Conservation (phyloP, 305 asterid species). For the Coffea humblotiana region DNA sequence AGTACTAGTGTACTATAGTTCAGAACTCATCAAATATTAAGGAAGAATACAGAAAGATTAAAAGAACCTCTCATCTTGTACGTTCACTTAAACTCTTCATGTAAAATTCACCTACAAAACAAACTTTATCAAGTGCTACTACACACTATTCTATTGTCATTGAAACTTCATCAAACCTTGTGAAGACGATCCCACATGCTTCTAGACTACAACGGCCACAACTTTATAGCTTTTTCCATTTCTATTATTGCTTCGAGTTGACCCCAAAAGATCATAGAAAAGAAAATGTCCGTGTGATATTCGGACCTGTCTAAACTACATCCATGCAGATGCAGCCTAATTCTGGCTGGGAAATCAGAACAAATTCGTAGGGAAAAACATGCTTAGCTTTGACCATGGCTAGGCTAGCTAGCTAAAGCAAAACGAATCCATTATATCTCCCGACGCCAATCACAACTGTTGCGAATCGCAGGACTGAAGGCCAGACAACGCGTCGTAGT, state of each 20-base stretch:
- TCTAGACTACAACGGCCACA: no score
- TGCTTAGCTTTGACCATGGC: background rate
- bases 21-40: background rate
- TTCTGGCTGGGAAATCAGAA: background rate
- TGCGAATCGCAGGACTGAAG: background rate
- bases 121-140: no score
- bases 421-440: background rate
- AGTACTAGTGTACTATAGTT: background rate
- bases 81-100: no score
- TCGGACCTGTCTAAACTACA: background rate
- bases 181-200: no score
- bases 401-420: no score
- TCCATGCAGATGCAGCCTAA: background rate
- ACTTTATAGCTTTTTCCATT: background rate
- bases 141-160: no score
- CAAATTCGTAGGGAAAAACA: background rate
- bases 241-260: background rate
- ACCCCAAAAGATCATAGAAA: background rate
- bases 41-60: background rate
- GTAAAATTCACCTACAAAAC: no score
- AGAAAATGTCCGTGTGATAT: background rate
- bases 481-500: constrained; percentile 8
- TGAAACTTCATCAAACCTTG: no score
- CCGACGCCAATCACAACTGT: background rate
- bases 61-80: background rate